phyloP scores from a whole-genome alignment of 768 basidiomycete species.

The Auriscalpium vulgare region DNA sequence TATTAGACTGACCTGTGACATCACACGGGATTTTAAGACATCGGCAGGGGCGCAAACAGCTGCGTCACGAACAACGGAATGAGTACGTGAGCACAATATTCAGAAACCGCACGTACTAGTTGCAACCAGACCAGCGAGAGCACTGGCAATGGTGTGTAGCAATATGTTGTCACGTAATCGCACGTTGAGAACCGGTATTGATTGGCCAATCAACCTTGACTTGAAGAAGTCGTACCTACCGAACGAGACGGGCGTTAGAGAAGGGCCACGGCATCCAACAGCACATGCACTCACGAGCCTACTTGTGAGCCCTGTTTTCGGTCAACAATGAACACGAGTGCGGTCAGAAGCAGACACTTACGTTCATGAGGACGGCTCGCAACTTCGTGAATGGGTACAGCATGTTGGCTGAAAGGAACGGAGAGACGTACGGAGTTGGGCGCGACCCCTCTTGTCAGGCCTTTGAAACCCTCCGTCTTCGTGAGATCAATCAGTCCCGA shows the following conservation, averaged over 20 bases:
- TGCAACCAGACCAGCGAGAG: conserved; percentile 65
- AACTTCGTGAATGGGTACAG: conserved; percentile 24
- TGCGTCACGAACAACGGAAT: conserved; percentile 21
- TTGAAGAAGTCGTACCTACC: conserved; percentile 76
- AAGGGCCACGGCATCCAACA: not conserved
- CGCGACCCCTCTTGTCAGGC: conserved; percentile 65
- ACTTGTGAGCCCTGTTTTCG: conserved; percentile 63
- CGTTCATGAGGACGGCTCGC: conserved; percentile 71
- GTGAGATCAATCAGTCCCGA: conserved; percentile 60
- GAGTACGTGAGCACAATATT: not conserved
- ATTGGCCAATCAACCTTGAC: conserved; percentile 40
- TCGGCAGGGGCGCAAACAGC: conserved; percentile 77
- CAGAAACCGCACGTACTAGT: conserved; percentile 46
- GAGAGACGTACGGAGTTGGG: conserved; percentile 58
- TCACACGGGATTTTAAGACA: conserved; percentile 67
- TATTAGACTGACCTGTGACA: conserved; percentile 53
- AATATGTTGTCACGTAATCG: conserved; percentile 58
- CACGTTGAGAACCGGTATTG: conserved; percentile 47
- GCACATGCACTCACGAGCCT: conserved; percentile 54
- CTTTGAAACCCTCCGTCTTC: conserved; percentile 59
- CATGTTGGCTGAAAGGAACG: not conserved
- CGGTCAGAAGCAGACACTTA: conserved; percentile 27
- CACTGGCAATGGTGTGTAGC: conserved; percentile 61
- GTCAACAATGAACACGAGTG: not conserved
- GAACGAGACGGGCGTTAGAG: conserved; percentile 1